Base-by-base conservation (phyloP, 495 filamentous ascomycete species). In the Gamarada debralockiae region DNA sequence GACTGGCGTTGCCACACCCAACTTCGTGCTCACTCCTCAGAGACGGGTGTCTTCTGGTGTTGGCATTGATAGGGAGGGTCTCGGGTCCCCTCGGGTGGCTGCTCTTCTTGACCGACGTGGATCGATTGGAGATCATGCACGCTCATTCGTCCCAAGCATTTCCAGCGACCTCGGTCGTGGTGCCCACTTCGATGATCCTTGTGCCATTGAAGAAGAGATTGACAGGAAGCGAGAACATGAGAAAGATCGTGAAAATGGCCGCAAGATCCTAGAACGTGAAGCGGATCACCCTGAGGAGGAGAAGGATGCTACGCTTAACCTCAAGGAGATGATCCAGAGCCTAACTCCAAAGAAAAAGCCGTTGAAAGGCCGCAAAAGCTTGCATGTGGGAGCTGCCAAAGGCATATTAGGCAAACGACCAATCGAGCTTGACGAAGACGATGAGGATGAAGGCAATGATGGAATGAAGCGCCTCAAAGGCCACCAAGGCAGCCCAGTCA, bases 351-450 rank as follows among this genome's bases (percentile, higher is more conserved):
- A 89, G 71, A 89, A 90, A 65, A 81, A 76, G 49, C 75, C 73
- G 22, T 48, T 88, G 0, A 80, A 78, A 21, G 79, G 78, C 18
- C 83, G 87, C 18, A 92, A 92, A 66, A 92, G 87, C 62, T 70
- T 92, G 23, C 81, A 85, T 60, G 81, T 87, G 15, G 87, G 87
- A 36, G 85, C 86, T 59, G 87, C 86, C 10, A 83, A 75, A 40
- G 87, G 87, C 3, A 65, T 92, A 29, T 72, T 92, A 6, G 87
- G 87, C 7, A 92, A 90, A 59, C 74, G 87, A 18, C 87, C 87
- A 4, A 70, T 70, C 6, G 87, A 92, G 62, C 75, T 89, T 40
- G 87, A 90, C 56, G 72, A 78, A 15, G 80, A 83, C 13, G 85
- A 90, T 3, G 86, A 89, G 14, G 71, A 73, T n/a, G 80, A 81